Evolutionary conservation across 331 rosid genomes (phyloP).

Genomic region (Acacia pycnantha): DNA sequence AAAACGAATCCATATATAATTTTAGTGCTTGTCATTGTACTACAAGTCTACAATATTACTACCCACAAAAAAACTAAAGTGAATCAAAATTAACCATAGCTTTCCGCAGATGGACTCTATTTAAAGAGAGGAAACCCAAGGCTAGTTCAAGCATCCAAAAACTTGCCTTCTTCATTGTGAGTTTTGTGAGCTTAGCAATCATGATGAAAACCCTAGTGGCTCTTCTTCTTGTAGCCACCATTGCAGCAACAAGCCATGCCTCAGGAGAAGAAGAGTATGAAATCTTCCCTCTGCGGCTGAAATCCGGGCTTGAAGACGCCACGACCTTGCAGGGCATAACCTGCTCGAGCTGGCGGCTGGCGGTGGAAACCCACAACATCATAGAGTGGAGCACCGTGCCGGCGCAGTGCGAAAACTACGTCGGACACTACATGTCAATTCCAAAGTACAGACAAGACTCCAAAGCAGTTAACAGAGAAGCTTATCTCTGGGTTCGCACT

Average conservation of each 20-base stretch:
- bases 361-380: background rate
- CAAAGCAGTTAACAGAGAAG: background rate
- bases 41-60: no score
- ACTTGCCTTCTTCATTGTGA: background rate
- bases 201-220: background rate
- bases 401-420: background rate
- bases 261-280: background rate
- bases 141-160: background rate
- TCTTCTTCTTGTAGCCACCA: constrained; percentile 15
- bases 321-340: background rate
- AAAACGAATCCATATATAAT: no score
- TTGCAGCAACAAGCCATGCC: constrained; percentile 28
- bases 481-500: background rate
- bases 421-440: background rate
- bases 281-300: background rate
- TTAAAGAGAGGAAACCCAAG: background rate
- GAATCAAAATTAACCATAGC: background rate
- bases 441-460: background rate
- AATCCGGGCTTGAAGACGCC: background rate
- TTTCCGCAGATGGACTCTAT: background rate
- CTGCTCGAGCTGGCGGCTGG: background rate
- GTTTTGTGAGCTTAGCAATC: background rate
- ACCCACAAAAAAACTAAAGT: no score
- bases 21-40: no score
- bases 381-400: background rate